Evolutionary conservation across 2,329 filamentous ascomycete species (phyloP).

Genomic region (Fusarium redolens): DNA sequence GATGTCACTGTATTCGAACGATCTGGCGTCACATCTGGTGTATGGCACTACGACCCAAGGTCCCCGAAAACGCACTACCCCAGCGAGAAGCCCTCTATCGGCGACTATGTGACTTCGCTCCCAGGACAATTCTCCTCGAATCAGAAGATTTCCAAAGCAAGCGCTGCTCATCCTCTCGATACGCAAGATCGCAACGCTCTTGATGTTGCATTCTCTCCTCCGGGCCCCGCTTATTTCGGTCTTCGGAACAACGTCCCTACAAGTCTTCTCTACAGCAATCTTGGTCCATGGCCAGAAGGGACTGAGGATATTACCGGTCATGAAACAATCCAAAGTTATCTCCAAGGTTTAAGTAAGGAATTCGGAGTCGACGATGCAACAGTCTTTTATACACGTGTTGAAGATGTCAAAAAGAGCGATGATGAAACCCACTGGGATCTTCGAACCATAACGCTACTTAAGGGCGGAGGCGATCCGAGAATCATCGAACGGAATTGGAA

Average conservation of each 20-base stretch:
- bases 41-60: slow-evolving; percentile 52
- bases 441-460: slow-evolving; percentile 57
- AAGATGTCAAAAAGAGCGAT: slow-evolving; percentile 58
- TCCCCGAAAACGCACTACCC: slow-evolving; percentile 47
- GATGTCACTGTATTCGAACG: slow-evolving; percentile 55
- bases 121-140: slow-evolving; percentile 9
- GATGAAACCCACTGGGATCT: slow-evolving; percentile 61
- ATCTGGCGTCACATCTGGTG: slow-evolving; percentile 49
- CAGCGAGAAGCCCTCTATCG: slow-evolving; percentile 43
- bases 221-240: slow-evolving; percentile 64
- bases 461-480: slow-evolving; percentile 28
- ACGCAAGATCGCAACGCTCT: not conserved
- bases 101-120: slow-evolving; percentile 41
- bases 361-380: slow-evolving; percentile 63
- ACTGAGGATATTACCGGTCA: slow-evolving; percentile 71
- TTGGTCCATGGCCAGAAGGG: slow-evolving; percentile 65
- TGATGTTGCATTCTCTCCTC: slow-evolving; percentile 37
- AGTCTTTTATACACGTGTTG: slow-evolving; percentile 69
- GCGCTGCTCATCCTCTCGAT: not conserved
- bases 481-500: slow-evolving; percentile 48
- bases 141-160: rapidly evolving
- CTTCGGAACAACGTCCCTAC: slow-evolving; percentile 82
- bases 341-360: slow-evolving; percentile 66
- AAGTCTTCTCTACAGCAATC: slow-evolving; percentile 57
- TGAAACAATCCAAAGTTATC: slow-evolving; percentile 66